Conservation (phyloP, 208 protist genomes). For the Naegleria lovaniensis region DNA sequence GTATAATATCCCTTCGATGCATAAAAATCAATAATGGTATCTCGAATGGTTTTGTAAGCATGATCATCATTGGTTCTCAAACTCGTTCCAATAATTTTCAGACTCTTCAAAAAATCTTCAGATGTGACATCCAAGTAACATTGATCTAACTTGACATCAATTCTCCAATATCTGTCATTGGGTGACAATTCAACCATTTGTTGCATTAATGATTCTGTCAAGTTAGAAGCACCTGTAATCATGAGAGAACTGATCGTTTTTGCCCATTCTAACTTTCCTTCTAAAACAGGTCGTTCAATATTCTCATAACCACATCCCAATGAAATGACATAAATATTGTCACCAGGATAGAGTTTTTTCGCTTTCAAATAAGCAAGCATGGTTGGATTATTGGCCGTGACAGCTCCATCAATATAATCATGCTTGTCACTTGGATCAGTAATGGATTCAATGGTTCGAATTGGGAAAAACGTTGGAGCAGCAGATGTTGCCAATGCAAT, state of each 20-base stretch:
- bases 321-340: not conserved
- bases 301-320: not conserved
- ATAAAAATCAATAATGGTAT: not conserved
- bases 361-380: not conserved
- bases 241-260: not conserved
- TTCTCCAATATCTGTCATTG: not conserved
- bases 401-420: not conserved
- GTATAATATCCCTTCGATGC: not conserved
- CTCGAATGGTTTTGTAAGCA: not conserved
- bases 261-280: not conserved
- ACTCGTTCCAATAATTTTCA: not conserved
- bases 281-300: not conserved
- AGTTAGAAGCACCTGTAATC: not conserved
- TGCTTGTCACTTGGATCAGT: not conserved
- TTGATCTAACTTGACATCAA: not conserved
- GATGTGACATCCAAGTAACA: not conserved
- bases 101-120: not conserved
- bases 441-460: not conserved
- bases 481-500: not conserved
- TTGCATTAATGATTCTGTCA: not conserved
- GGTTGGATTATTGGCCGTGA: not conserved
- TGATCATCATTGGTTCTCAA: not conserved
- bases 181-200: not conserved
- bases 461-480: not conserved
- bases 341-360: not conserved